These are phyloP conservation scores for Chlamydomonas sphaeroides DNA, from an alignment of 139 green algal genomes.

Conservation along the genomic window DNA sequence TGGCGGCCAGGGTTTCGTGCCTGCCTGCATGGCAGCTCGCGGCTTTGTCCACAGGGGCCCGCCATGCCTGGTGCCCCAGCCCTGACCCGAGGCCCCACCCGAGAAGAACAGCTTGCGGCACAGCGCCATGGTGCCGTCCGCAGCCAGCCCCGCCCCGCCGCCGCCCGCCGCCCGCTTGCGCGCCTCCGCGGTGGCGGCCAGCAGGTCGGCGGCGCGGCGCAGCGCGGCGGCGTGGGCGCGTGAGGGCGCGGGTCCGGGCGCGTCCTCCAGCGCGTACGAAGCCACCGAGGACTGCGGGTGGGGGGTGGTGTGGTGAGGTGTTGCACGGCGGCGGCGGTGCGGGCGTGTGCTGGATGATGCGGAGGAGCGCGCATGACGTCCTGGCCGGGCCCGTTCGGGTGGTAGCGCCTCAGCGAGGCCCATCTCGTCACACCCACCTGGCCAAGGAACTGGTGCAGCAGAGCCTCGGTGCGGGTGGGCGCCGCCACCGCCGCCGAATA, in stretches of 20 bases:
- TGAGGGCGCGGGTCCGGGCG: too few species aligned
- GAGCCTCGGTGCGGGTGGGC: conserved; percentile 43
- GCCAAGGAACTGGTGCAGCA: conserved; percentile 55
- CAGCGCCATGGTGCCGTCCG: conserved; percentile 39
- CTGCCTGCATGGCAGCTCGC: too few species aligned
- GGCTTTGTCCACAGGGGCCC: too few species aligned
- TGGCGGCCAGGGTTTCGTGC: too few species aligned
- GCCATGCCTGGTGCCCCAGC: too few species aligned
- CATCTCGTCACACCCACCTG: too few species aligned
- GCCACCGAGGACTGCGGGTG: not conserved
- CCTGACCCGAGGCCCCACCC: conserved; percentile 34
- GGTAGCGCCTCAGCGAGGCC: too few species aligned
- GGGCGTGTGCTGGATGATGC: too few species aligned
- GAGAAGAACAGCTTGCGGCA: conserved; percentile 51
- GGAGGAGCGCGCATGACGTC: too few species aligned
- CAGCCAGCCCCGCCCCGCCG: not conserved
- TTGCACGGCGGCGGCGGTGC: too few species aligned
- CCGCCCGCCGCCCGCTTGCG: conserved; percentile 1
- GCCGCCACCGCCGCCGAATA: conserved; percentile 16
- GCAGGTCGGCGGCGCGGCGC: conserved; percentile 45
- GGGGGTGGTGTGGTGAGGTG: too few species aligned
- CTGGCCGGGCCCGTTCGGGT: too few species aligned
- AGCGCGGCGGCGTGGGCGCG: conserved; percentile 30
- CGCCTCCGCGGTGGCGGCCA: conserved; percentile 35
- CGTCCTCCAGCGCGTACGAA: not conserved